These are phyloP conservation scores for Fagus sylvatica DNA, from an alignment of 306 rosid genomes.

Conservation along the genomic window DNA sequence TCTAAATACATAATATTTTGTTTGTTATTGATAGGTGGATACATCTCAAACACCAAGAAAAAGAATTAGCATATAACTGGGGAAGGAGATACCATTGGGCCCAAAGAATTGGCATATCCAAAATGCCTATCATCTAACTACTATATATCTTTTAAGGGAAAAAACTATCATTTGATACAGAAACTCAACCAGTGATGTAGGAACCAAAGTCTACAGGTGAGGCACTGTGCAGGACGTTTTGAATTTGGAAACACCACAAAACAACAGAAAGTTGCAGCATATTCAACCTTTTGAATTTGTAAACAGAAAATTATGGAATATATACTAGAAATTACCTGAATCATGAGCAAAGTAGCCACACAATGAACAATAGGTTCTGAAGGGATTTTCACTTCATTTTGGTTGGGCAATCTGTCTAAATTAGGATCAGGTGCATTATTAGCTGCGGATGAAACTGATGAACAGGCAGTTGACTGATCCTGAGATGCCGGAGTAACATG, in stretches of 20 bases:
- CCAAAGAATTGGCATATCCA: background rate
- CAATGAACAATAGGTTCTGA: conserved; percentile 81
- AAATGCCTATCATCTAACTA: background rate
- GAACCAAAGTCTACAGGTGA: background rate
- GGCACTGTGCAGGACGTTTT: background rate
- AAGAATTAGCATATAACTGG: too few species aligned
- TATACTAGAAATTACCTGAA: conserved; percentile 58
- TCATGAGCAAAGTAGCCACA: conserved; percentile 79
- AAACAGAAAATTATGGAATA: background rate
- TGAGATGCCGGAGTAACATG: conserved; percentile 44
- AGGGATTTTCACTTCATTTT: conserved; percentile 64
- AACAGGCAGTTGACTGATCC: conserved; percentile 48
- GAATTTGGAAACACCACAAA: background rate
- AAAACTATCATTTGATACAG: background rate
- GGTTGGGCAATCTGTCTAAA: conserved; percentile 45
- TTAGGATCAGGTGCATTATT: conserved; percentile 47
- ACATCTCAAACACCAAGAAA: background rate
- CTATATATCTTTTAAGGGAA: background rate
- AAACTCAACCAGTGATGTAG: background rate
- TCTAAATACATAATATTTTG: background rate
- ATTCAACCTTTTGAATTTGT: background rate
- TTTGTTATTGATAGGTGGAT: background rate
- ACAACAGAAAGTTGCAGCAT: conserved; percentile 2
- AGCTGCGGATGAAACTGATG: conserved; percentile 39
- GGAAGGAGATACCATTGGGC: background rate